Percentiles rank a stretch among this genome's conserved stretches.
Evolutionary conservation across 331 rosid genomes (phyloP).

Genomic region (Ulmus americana): DNA sequence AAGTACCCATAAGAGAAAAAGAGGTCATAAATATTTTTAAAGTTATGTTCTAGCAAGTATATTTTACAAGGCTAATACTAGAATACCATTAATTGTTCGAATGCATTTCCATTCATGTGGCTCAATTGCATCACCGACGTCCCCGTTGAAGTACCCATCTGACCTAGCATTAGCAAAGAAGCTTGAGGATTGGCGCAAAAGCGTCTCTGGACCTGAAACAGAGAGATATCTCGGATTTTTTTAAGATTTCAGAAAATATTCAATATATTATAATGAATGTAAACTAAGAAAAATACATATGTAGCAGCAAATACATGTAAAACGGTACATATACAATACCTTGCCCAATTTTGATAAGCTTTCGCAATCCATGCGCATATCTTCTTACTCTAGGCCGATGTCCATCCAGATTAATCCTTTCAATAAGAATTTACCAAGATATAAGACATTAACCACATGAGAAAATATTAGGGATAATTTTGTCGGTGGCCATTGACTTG

Average conservation of each 20-base stretch:
- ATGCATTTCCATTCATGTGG: conserved; percentile 83
- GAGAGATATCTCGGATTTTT: background rate
- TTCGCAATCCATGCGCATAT: conserved; percentile 75
- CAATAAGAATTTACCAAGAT: conserved; percentile 23
- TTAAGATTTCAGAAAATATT: too few relatives aligned
- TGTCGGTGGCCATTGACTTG: too few relatives aligned
- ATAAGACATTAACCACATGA: background rate
- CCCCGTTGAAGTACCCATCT: conserved; percentile 57
- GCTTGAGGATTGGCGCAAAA: conserved; percentile 67
- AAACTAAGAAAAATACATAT: background rate
- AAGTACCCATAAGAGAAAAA: conserved; percentile 11
- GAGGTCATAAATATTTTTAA: background rate
- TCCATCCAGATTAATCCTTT: conserved; percentile 88
- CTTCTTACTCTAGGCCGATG: conserved; percentile 92
- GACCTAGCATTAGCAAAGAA: conserved; percentile 31
- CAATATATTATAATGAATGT: too few relatives aligned
- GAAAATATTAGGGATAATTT: too few relatives aligned
- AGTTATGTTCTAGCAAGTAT: conserved; percentile 14
- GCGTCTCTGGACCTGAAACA: conserved; percentile 72
- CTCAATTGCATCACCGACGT: conserved; percentile 75
- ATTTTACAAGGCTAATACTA: conserved; percentile 23
- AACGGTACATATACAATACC: conserved; percentile 37
- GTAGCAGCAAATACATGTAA: background rate
- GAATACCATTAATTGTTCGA: conserved; percentile 61
- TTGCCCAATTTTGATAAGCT: conserved; percentile 82